Base-by-base conservation (phyloP, 2,329 filamentous ascomycete species). In the Aspergillus caelatus region DNA sequence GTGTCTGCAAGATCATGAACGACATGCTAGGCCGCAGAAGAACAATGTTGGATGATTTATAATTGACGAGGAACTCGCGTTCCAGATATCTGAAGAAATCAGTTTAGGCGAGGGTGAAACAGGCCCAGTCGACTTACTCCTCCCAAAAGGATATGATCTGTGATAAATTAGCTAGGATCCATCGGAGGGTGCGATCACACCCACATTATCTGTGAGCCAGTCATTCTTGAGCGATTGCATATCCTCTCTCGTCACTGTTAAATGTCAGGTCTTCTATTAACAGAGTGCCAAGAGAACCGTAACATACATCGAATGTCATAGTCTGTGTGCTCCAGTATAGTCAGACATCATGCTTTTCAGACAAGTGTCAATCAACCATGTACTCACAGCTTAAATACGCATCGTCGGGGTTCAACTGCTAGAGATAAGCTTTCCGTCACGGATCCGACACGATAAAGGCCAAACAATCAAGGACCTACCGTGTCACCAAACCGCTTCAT, bases 71-170 rank as follows among this genome's bases (percentile, higher is more conserved):
- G 65, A 93, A 89, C 82, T 98, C 94, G 66, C 89, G 92, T 79
- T 99, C 95, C 68, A 99, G 88, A 76, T 91, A 94, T 81, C 89
- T 81, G 66, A 32, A 56, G 57, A 59, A 30, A 63, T 69, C 63
- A 68, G 62, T 62, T 57, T 41, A 43, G 39, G 16, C 43, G 61
- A 39, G 32, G n/a, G 45, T 19, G 26, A 16, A 41, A 57, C 54
- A 64, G n/a, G 5, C 57, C 9, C 34, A 56, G 56, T 41, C 32
- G 45, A 78, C 82, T 71, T 88, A 96, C 85, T 98, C 94, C 85
- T 98, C 92, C 94, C 95, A 99, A 77, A 99, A 98, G 57, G 93
- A 90, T 69, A 99, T 98, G 71, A 93, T 94, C 91, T 94, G 70
- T 53, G 57, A 70, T 32, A 39, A 39, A 59, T 78, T 64, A 71